Evolutionary conservation across 179 eudicot species (phyloP).

Genomic region (Amaranthus tricolor): DNA sequence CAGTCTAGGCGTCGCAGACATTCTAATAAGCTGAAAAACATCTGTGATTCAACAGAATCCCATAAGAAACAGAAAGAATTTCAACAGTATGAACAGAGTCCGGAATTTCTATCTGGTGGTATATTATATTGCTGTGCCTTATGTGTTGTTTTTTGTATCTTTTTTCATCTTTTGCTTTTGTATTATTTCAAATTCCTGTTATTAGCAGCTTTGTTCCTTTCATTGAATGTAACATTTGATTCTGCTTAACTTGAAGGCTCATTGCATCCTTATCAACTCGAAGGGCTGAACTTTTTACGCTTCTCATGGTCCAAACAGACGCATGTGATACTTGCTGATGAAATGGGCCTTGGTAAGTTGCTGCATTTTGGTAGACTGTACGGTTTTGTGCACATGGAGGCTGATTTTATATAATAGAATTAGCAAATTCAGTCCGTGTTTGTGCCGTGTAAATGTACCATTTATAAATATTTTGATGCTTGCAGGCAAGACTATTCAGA

Average conservation of each 20-base stretch:
- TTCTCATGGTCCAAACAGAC: conserved; percentile 94
- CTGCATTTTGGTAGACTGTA: neutral
- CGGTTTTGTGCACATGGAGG: conserved; percentile 2
- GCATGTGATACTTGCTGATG: conserved; percentile 99
- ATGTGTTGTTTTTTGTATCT: neutral
- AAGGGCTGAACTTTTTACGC: conserved; percentile 95
- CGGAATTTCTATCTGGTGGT: conserved; percentile 83
- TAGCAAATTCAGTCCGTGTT: neutral
- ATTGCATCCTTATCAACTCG: conserved; percentile 96
- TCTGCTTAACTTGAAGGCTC: conserved; percentile 55
- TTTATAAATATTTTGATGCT: conserved; percentile 11
- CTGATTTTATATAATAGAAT: neutral
- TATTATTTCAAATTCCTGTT: no score
- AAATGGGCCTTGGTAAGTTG: conserved; percentile 93
- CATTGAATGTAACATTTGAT: conserved; percentile 1
- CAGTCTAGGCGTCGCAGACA: conserved; percentile 61
- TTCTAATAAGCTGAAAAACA: conserved; percentile 49
- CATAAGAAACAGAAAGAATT: conserved; percentile 73
- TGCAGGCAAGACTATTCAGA: conserved; percentile 97
- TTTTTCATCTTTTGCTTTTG: neutral
- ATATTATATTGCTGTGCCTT: neutral
- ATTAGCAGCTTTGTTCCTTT: neutral
- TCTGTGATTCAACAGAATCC: conserved; percentile 47
- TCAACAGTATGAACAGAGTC: conserved; percentile 83
- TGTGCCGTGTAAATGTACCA: neutral